Conservation (phyloP, 2,329 filamentous ascomycete species). For the Diaporthe sp. region DNA sequence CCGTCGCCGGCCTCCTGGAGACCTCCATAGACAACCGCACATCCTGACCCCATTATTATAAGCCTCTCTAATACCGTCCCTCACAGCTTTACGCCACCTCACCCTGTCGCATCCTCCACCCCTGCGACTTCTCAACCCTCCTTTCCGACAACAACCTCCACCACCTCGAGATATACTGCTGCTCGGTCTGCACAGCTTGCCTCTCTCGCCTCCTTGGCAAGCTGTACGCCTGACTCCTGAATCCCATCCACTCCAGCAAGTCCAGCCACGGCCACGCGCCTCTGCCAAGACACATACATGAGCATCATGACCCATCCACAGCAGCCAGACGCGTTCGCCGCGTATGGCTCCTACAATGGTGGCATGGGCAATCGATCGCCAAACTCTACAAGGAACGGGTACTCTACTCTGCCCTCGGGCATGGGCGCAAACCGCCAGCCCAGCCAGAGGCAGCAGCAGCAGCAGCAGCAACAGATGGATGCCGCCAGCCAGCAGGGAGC, state of each 20-base stretch:
- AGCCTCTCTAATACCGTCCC: constrained; percentile 32
- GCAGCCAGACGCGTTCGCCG: constrained; percentile 41
- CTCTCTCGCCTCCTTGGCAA: constrained; percentile 20
- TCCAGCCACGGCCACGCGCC: constrained; percentile 23
- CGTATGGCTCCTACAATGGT: constrained; percentile 39
- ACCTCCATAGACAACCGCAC: constrained; percentile 24
- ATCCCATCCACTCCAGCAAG: not conserved
- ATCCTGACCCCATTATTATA: constrained; percentile 28
- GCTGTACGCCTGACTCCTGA: constrained; percentile 21
- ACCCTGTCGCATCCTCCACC: constrained; percentile 30
- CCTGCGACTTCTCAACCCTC: constrained; percentile 14
- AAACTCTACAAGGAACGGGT: constrained; percentile 47
- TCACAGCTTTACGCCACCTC: constrained; percentile 37
- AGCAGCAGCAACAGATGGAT: constrained; percentile 47
- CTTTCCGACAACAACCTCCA: not conserved
- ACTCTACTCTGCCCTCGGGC: constrained; percentile 47
- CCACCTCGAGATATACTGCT: constrained; percentile 6
- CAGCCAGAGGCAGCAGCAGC: constrained; percentile 47
- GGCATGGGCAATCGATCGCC: constrained; percentile 47
- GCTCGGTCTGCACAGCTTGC: constrained; percentile 35
- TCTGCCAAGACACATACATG: constrained; percentile 34
- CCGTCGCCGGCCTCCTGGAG: not conserved
- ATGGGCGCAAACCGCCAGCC: constrained; percentile 45
- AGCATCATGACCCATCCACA: constrained; percentile 42
- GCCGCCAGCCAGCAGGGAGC: constrained; percentile 44